phyloP scores from a whole-genome alignment of 495 filamentous ascomycete genomes.

The Xylaria acuta region DNA sequence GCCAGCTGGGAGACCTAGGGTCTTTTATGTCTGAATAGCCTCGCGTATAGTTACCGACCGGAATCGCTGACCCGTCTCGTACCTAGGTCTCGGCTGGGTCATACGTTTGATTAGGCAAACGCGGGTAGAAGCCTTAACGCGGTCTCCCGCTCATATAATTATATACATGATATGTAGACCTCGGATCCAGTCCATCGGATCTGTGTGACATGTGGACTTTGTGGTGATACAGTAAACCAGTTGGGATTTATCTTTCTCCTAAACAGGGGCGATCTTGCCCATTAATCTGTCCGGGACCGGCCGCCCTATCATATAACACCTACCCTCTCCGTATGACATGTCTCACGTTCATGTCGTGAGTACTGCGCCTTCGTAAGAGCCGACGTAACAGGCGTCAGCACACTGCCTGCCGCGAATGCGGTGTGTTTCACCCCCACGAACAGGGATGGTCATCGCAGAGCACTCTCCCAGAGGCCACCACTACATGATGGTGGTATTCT shows the following conservation, averaged over 20 bases:
- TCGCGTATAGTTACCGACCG: too few relatives aligned
- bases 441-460: not conserved
- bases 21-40: too few relatives aligned
- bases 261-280: not conserved
- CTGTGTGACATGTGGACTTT: too few relatives aligned
- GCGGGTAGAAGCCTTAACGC: too few relatives aligned
- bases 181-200: too few relatives aligned
- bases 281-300: not conserved
- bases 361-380: not conserved
- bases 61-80: too few relatives aligned
- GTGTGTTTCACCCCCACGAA: not conserved
- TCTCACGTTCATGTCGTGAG: not conserved
- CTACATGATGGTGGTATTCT: not conserved
- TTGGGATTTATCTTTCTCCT: not conserved
- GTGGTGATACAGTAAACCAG: not conserved
- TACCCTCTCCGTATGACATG: not conserved
- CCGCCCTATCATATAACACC: not conserved
- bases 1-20: too few relatives aligned
- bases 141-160: too few relatives aligned
- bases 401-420: not conserved
- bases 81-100: too few relatives aligned
- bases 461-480: not conserved
- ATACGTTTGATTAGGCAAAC: too few relatives aligned
- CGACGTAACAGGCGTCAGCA: not conserved
- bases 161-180: too few relatives aligned